Evolutionary conservation across 306 rosid species (phyloP).

Genomic region (Lathyrus oleraceus): DNA sequence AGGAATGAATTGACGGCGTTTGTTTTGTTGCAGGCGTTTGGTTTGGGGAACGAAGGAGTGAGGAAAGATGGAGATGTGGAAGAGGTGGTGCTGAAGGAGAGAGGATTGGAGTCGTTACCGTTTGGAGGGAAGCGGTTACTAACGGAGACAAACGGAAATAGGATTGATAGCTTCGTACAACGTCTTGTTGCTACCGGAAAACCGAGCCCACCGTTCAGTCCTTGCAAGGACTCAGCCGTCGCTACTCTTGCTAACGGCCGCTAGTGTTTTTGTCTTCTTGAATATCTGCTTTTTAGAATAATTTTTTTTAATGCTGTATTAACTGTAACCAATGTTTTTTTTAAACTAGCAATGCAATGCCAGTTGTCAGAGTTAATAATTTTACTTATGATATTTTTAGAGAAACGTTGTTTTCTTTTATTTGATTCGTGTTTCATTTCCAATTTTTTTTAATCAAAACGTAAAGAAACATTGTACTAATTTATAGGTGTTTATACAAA

Average conservation of each 20-base stretch:
- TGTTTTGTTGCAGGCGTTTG: constrained; percentile 59
- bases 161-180: constrained; percentile 75
- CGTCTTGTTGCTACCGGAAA: constrained; percentile 72
- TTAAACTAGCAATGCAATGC: constrained; percentile 20
- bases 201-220: constrained; percentile 73
- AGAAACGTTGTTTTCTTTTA: no score
- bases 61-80: constrained; percentile 13
- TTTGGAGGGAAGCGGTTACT: constrained; percentile 99
- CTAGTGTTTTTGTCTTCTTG: constrained; percentile 22
- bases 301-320: constrained; percentile 19
- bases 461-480: no score
- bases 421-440: no score
- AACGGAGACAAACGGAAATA: constrained; percentile 87
- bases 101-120: constrained; percentile 82
- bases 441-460: no score
- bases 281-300: background rate
- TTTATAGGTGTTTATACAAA: no score
- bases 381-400: background rate
- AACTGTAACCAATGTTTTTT: constrained; percentile 45
- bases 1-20: constrained; percentile 31
- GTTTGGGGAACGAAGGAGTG: constrained; percentile 44
- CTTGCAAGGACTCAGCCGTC: constrained; percentile 71
- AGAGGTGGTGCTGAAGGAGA: constrained; percentile 67
- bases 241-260: constrained; percentile 56
- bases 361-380: constrained; percentile 31